A percentile compares a stretch with the other conserved stretches of the same genome.
phyloP scores from a whole-genome alignment of 108 stramenopile species.

The Cyclostephanos invisitatus region DNA sequence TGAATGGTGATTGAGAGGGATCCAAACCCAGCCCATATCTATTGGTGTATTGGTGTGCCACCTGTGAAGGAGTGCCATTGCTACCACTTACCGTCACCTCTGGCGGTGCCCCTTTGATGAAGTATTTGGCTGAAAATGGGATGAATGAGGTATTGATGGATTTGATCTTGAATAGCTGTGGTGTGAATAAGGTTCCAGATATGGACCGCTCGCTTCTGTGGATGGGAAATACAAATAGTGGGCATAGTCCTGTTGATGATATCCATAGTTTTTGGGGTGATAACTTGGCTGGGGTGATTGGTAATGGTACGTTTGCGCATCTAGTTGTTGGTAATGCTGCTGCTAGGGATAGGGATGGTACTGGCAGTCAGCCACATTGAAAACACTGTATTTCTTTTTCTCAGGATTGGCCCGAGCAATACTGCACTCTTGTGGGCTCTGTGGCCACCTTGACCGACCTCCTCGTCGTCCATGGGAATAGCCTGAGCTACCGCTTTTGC shows the following conservation, averaged over 20 bases:
- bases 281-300: constrained; percentile 7
- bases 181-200: constrained; percentile 11
- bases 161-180: constrained; percentile 2
- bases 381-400: too few species aligned
- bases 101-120: constrained; percentile 16
- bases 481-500: too few species aligned
- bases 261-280: constrained; percentile 7
- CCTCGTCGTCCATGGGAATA: too few species aligned
- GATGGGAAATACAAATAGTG: constrained; percentile 27
- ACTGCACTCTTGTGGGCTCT: too few species aligned
- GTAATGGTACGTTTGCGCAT: too few species aligned
- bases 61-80: constrained; percentile 23
- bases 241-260: constrained; percentile 7
- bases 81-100: constrained; percentile 11
- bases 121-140: neutral
- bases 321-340: too few species aligned
- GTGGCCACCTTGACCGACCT: too few species aligned
- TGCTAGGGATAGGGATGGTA: too few species aligned
- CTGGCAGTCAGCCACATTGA: too few species aligned
- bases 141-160: neutral
- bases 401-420: too few species aligned
- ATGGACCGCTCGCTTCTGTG: neutral
- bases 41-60: neutral
- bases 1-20: constrained; percentile 7
- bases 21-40: constrained; percentile 1